Evolutionary conservation across 768 basidiomycete species (phyloP).

Genomic region (Terana coerulea): DNA sequence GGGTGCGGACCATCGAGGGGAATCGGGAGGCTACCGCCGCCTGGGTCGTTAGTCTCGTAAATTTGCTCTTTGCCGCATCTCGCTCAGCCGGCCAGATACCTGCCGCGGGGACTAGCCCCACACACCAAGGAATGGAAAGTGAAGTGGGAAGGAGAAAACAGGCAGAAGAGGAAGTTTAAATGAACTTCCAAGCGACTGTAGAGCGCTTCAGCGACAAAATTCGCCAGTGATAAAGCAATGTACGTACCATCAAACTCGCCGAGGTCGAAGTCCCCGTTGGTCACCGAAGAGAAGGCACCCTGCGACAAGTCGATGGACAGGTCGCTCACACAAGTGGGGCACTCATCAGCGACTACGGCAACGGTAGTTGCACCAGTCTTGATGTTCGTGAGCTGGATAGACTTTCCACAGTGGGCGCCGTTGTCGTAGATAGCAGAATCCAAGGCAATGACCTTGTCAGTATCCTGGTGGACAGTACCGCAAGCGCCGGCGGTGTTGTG

Average conservation of each 20-base stretch:
- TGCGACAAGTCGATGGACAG: slow-evolving; percentile 75
- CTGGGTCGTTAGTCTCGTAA: slow-evolving; percentile 42
- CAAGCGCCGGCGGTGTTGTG: slow-evolving; percentile 76
- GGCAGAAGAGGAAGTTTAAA: slow-evolving; percentile 10
- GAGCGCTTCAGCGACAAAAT: slow-evolving; percentile 1
- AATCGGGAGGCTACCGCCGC: slow-evolving; percentile 34
- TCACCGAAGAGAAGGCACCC: slow-evolving; percentile 49
- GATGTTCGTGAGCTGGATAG: slow-evolving; percentile 61
- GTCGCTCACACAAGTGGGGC: slow-evolving; percentile 67
- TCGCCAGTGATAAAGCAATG: neutral
- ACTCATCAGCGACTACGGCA: slow-evolving; percentile 59
- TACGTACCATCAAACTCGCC: slow-evolving; percentile 61
- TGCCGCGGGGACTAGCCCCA: slow-evolving; percentile 4
- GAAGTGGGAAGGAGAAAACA: slow-evolving; percentile 12
- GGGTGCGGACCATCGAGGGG: slow-evolving; percentile 20
- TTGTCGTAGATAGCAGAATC: slow-evolving; percentile 53
- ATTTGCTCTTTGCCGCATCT: slow-evolving; percentile 16
- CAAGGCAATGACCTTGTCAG: slow-evolving; percentile 57
- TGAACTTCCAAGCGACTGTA: slow-evolving; percentile 14
- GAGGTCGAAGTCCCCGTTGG: slow-evolving; percentile 38
- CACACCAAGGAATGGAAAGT: slow-evolving; percentile 1
- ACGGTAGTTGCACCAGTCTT: slow-evolving; percentile 52
- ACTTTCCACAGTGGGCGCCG: slow-evolving; percentile 57
- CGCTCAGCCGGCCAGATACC: slow-evolving; percentile 15
- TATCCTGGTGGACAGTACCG: slow-evolving; percentile 57